Percentiles rank a stretch among this genome's conserved stretches.
Evolutionary conservation across 2,329 filamentous ascomycete species (phyloP).

Genomic region (Colletotrichum gigasporum): DNA sequence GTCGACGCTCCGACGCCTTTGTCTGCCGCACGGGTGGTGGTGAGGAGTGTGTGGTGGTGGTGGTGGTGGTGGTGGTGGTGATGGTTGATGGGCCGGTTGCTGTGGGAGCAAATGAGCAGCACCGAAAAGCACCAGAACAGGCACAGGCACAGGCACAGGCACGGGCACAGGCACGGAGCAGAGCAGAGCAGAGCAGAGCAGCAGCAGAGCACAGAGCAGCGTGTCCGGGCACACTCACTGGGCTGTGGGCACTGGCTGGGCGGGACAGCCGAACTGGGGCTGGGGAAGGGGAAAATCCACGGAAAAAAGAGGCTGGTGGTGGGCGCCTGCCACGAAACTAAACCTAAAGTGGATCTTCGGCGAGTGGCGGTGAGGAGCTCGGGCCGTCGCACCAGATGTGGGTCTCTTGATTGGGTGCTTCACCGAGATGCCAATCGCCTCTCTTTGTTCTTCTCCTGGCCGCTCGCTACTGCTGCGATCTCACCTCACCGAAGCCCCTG

Average conservation of each 20-base stretch:
- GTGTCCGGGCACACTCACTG: background rate
- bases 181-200: background rate
- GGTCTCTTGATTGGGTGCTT: background rate
- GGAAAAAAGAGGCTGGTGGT: conserved; percentile 24
- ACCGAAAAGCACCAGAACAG: background rate
- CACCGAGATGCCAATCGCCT: background rate
- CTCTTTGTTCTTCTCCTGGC: background rate
- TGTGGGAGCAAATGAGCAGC: conserved; percentile 30
- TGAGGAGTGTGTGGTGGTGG: background rate
- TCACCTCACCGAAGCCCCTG: conserved; percentile 1
- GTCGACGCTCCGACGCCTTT: conserved; percentile 17
- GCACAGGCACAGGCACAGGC: background rate
- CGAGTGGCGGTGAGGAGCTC: background rate
- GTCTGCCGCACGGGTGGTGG: conserved; percentile 19
- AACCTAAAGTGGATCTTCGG: background rate
- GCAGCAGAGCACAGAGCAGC: background rate
- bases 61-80: conserved; percentile 10
- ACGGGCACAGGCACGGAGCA: background rate
- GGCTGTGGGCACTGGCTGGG: background rate
- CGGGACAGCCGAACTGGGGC: background rate
- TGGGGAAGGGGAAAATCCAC: conserved; percentile 1
- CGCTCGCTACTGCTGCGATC: background rate
- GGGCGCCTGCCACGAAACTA: background rate
- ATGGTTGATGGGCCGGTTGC: conserved; percentile 32
- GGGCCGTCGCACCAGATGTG: background rate